phyloP scores from a whole-genome alignment of 768 basidiomycete genomes.

The Russula dissimulans region DNA sequence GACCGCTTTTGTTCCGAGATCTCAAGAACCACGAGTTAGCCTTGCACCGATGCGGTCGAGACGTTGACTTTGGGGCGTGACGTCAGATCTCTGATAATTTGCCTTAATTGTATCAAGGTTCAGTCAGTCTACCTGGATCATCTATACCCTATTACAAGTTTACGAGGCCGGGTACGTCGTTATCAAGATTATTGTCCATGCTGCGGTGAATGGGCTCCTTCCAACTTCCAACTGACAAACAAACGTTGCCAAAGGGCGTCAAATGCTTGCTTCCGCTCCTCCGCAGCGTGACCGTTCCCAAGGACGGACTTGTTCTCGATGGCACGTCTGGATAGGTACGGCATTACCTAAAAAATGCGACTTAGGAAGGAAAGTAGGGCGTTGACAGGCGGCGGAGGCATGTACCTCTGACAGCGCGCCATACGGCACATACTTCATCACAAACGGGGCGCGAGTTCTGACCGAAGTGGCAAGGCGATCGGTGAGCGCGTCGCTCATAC shows the following conservation, averaged over 20 bases:
- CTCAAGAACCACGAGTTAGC: neutral
- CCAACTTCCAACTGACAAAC: neutral
- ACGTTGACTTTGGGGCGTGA: neutral
- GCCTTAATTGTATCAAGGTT: neutral
- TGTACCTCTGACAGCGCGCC: conserved; percentile 57
- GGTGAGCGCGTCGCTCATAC: conserved; percentile 81
- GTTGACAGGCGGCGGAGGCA: neutral
- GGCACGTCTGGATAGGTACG: conserved; percentile 79
- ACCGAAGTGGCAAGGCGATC: conserved; percentile 54
- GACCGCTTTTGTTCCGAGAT: no score
- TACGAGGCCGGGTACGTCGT: no score
- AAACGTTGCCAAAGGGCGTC: conserved; percentile 38
- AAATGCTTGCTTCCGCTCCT: conserved; percentile 50
- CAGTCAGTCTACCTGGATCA: neutral
- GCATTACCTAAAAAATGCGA: conserved; percentile 54
- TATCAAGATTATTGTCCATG: neutral
- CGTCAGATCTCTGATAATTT: neutral
- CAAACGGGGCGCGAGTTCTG: conserved; percentile 48
- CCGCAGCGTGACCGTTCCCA: conserved; percentile 55
- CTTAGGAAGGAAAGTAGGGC: conserved; percentile 5
- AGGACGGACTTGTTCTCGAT: conserved; percentile 91
- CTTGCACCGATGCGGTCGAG: neutral
- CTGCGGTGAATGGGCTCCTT: neutral
- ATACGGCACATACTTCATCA: conserved; percentile 80
- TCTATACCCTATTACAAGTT: neutral